Percentiles rank a stretch among this genome's conserved stretches.
phyloP scores from a whole-genome alignment of 441 rosid genomes.

The Heliophila coronopifolia region DNA sequence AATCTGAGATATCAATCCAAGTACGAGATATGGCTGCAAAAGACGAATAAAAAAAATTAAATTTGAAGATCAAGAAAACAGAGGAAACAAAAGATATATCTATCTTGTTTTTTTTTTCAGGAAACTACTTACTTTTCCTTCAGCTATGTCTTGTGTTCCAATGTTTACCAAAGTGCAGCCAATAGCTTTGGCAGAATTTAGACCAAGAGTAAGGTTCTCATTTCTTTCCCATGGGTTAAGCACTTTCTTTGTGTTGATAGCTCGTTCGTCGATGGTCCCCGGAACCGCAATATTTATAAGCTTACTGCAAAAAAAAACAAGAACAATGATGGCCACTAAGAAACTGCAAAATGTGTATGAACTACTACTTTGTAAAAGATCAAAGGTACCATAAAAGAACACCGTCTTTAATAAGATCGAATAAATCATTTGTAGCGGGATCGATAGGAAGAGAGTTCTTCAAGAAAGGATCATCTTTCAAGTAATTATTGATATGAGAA shows the following conservation, averaged over 20 bases:
- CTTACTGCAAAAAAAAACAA: conserved; percentile 55
- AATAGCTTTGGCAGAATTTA: conserved; percentile 97
- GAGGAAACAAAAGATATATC: neutral
- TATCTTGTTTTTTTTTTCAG: neutral
- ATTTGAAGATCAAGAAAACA: neutral
- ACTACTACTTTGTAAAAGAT: neutral
- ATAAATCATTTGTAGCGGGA: conserved; percentile 65
- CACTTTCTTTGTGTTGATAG: conserved; percentile 74
- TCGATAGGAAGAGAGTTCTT: conserved; percentile 73
- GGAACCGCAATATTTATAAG: conserved; percentile 97
- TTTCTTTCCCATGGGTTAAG: conserved; percentile 98
- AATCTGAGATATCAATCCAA: conserved; percentile 96
- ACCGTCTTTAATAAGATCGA: conserved; percentile 87
- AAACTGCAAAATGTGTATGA: neutral
- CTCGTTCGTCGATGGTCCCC: conserved; percentile 96
- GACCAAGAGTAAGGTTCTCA: conserved; percentile 95
- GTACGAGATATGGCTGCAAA: conserved; percentile 81
- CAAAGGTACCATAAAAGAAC: conserved; percentile 83
- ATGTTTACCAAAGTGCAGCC: conserved; percentile 98
- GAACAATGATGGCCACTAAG: conserved; percentile 19
- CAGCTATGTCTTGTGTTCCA: conserved; percentile 86
- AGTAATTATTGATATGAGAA: conserved; percentile 69
- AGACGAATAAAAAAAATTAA: conserved; percentile 6
- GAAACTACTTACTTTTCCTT: conserved; percentile 73
- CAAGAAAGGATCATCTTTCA: conserved; percentile 83